Evolutionary conservation across 163 green algal genomes (phyloP), one percentile per base, ranked within the genome.

Genomic region (Prototheca cutis): DNA sequence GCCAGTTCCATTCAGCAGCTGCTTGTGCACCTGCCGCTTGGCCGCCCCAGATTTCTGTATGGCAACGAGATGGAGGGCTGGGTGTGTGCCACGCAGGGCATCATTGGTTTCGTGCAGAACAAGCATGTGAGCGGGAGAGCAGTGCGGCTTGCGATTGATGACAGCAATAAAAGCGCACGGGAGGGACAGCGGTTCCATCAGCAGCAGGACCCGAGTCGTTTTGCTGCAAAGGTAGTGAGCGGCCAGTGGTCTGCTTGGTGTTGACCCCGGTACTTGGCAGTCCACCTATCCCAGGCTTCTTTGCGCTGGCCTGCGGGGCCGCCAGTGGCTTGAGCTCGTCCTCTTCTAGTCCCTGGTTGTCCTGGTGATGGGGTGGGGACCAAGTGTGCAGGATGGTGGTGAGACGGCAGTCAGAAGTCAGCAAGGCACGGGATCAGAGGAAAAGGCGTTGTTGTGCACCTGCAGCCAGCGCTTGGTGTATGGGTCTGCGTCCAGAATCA

Each of bases 11-110:
- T 45, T 45, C 36, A 45, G 13, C 13, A 45, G n/a, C n/a, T n/a
- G 36, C 36, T 45, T 45, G 74, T 87, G 80, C 65, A 94, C 83
- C 74, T 95, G 84, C 40, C 81, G 76, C 68, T 83, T 85, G 19
- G 85, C 86, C 5, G 88, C 83, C 72, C 89, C 90, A 36, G 71
- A 62, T 10, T 72, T 57, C 60, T 57, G 40, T 17, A 45, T 5
- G 27, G 13, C 13, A 10, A 15, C 36, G 36, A 10, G 36, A 13
- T 45, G 36, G 8, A 21, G 36, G 36, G 36, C 13, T 10, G 36
- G 36, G 36, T 10, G 36, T 10, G 36, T 2, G 36, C n/a, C n/a
- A n/a, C n/a, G n/a, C n/a, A n/a, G n/a, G n/a, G n/a, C n/a, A n/a
- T n/a, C n/a, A n/a, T n/a, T n/a, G n/a, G n/a, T n/a, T n/a, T n/a